A percentile compares a stretch with the other conserved stretches of the same genome.
Evolutionary conservation across 192 early-diverging fungal genomes (phyloP).

Genomic region (Coemansia aciculifera): DNA sequence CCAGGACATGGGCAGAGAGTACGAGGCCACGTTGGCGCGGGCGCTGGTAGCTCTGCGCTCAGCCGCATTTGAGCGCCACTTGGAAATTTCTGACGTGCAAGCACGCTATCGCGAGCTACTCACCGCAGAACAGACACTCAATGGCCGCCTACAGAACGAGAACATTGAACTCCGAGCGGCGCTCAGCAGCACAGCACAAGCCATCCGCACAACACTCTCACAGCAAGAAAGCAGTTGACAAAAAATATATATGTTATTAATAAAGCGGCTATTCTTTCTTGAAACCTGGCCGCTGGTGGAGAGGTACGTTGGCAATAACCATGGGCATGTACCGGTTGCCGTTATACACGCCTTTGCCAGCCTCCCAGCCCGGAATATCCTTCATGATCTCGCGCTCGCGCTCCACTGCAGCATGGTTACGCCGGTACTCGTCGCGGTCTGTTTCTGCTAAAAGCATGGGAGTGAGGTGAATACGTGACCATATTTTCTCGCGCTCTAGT

Average conservation of each 20-base stretch:
- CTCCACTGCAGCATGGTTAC: slow-evolving; percentile 68
- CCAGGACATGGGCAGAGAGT: slow-evolving; percentile 42
- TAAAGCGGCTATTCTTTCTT: slow-evolving; percentile 14
- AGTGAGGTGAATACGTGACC: slow-evolving; percentile 89
- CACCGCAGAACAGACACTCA: slow-evolving; percentile 28
- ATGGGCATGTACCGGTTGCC: slow-evolving; percentile 72
- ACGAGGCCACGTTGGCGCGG: slow-evolving; percentile 38
- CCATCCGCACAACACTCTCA: slow-evolving; percentile 20
- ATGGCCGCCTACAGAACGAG: slow-evolving; percentile 26
- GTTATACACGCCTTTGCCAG: slow-evolving; percentile 88
- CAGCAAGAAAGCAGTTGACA: not conserved
- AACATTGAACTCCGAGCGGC: slow-evolving; percentile 28
- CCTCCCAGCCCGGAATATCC: slow-evolving; percentile 74
- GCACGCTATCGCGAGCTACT: slow-evolving; percentile 38
- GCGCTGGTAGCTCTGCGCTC: slow-evolving; percentile 34
- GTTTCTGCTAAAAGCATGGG: slow-evolving; percentile 91
- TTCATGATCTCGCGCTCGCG: slow-evolving; percentile 88
- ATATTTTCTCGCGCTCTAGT: slow-evolving; percentile 86
- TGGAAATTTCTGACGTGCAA: slow-evolving; percentile 33
- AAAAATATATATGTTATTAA: not conserved
- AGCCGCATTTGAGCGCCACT: slow-evolving; percentile 40
- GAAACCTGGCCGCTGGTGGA: slow-evolving; percentile 44
- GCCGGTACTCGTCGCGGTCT: slow-evolving; percentile 86
- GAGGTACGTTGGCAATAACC: slow-evolving; percentile 50
- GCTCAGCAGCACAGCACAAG: slow-evolving; percentile 28